Base-by-base conservation (phyloP, 805 yeast genomes). In the Wickerhamiella nectarea region DNA sequence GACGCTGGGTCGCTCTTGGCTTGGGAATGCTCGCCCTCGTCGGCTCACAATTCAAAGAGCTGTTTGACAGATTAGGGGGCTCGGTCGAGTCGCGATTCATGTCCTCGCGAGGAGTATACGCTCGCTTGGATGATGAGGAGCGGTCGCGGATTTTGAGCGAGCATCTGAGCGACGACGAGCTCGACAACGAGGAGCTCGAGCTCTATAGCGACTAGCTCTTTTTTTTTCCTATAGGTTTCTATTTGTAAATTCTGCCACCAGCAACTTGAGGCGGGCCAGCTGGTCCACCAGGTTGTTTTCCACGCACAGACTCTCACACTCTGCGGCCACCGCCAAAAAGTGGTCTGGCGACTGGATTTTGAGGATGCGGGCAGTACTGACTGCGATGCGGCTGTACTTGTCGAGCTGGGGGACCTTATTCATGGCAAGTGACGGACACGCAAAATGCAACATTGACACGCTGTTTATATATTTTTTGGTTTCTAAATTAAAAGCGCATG, bases 101-200 rank as follows among this genome's bases (percentile, higher is more conserved):
- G 42, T 25, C 29, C 49, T 20, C 50, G 45, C 37, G 48, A 37
- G 51, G 54, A 0, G 58, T 60, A 38, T 62, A 60, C 36, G 57
- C 55, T 15, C 56, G 58, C 36, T 56, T 59, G 48, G 62, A 55
- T 38, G 57, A 56, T 35, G 63, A 56, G 19, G 63, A 57, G 46
- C 49, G 61, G 22, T 47, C 56, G 37, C 52, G 56, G 2, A 54
- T 54, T n/a, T 55, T 55, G 6, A 60, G 56, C 25, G 53, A 51
- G 28, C 52, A 50, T 21, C 34, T 42, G 9, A 38, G 38, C n/a
- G 50, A 50, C 20, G 48, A 46, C 12, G 50, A 45, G 35, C 38
- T 34, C 8, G 51, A 48, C 33, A 41, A 49, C 35, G 38, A 41
- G 7, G 47, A 47, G 33, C 38, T 44, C 19, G 43, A 39, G 15